These are phyloP conservation scores for Tolypocladium nubicola DNA, from an alignment of 2,329 filamentous ascomycete species.

Conservation along the genomic window DNA sequence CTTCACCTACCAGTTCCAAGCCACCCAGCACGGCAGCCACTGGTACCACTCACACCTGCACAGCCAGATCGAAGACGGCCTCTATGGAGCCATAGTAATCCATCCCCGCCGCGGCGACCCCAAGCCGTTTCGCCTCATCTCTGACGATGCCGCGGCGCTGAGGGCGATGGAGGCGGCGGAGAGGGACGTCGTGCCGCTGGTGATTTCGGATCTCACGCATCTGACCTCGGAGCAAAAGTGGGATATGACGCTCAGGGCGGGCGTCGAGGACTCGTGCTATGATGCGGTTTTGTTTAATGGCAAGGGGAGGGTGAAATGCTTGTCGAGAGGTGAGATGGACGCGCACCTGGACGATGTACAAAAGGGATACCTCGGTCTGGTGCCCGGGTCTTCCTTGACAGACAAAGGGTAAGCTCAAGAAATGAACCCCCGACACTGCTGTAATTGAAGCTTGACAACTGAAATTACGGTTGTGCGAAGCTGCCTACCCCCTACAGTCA, in stretches of 20 bases:
- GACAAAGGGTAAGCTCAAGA: slow-evolving; percentile 25
- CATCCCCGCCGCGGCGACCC: slow-evolving; percentile 17
- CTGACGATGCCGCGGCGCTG: slow-evolving; percentile 20
- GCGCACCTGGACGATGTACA: slow-evolving; percentile 22
- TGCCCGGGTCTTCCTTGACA: slow-evolving; percentile 22
- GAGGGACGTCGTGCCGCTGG: slow-evolving; percentile 30
- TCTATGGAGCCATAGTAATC: slow-evolving; percentile 46
- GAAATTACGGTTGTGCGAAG: slow-evolving; percentile 3
- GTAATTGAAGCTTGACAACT: too few relatives aligned
- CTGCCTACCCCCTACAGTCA: slow-evolving; percentile 28
- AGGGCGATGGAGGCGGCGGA: slow-evolving; percentile 39
- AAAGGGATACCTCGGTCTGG: slow-evolving; percentile 13
- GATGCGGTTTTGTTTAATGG: slow-evolving; percentile 54
- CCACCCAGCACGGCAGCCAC: slow-evolving; percentile 45
- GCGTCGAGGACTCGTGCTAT: slow-evolving; percentile 43
- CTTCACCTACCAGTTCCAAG: slow-evolving; percentile 39
- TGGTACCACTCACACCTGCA: slow-evolving; percentile 51
- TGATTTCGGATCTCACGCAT: slow-evolving; percentile 47
- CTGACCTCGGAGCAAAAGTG: slow-evolving; percentile 37
- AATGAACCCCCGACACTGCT: too few relatives aligned
- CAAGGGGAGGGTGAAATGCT: slow-evolving; percentile 44
- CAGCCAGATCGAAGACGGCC: slow-evolving; percentile 48
- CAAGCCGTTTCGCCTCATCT: slow-evolving; percentile 40
- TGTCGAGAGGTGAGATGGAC: slow-evolving; percentile 31
- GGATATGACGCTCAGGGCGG: slow-evolving; percentile 31